phyloP scores from a whole-genome alignment of 148 eudicot species.

The Rhododendron griersonianum region DNA sequence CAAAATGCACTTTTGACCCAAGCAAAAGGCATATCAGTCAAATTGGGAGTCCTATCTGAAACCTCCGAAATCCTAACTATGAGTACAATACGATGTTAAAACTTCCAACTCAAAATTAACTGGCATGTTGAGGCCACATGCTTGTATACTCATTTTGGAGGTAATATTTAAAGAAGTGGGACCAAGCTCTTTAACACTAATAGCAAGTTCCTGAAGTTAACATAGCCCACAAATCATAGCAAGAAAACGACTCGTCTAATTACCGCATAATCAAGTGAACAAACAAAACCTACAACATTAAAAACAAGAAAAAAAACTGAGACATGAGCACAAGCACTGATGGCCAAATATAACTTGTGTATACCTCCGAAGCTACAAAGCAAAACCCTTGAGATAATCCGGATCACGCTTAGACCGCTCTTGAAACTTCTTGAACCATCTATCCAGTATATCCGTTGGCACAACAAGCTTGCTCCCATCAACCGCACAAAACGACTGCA shows the following conservation, averaged over 20 bases:
- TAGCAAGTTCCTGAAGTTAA: neutral
- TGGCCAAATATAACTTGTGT: neutral
- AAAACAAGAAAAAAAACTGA: too few relatives aligned
- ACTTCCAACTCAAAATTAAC: neutral
- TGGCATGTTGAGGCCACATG: neutral
- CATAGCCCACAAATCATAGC: neutral
- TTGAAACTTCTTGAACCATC: constrained; percentile 98
- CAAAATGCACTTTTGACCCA: neutral
- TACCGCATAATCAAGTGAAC: neutral
- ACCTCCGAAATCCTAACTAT: neutral
- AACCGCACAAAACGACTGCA: constrained; percentile 97
- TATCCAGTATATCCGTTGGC: constrained; percentile 88
- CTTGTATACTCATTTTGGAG: neutral
- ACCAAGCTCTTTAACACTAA: neutral
- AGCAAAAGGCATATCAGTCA: neutral
- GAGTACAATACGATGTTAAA: neutral
- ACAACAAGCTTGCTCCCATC: constrained; percentile 82
- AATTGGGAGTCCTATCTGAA: neutral
- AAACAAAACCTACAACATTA: neutral
- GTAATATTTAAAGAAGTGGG: neutral
- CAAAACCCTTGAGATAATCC: constrained; percentile 82
- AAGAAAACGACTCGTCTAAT: neutral
- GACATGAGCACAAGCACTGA: neutral
- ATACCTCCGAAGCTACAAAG: constrained; percentile 43
- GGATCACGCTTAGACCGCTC: constrained; percentile 93